Evolutionary conservation across 2,329 filamentous ascomycete species (phyloP), one percentile per base, ranked within the genome.

Genomic region (Penicillium sp.): DNA sequence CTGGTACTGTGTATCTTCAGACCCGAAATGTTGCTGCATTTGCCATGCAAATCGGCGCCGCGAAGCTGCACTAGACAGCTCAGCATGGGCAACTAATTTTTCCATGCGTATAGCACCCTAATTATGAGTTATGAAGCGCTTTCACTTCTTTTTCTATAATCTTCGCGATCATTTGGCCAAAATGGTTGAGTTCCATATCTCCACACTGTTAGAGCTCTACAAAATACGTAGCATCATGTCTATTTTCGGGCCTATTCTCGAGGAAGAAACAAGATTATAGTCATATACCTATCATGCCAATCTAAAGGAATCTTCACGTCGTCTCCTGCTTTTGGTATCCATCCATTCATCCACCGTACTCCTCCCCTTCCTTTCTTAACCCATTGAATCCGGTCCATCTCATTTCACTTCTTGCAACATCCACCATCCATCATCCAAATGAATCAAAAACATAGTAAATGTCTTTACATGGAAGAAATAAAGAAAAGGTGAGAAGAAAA

Each of bases 1-100:
- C 95, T 0, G 95, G 95, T 0, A 96, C 92, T 0, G 86, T 99
- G 0, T 97, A 93, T 72, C 84, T 98, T 70, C 95, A 99, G 79
- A 98, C 95, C 1, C 86, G 95, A 65, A 98, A 97, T 73, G 85
- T 92, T 56, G 86, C 87, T 11, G 60, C 44, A n/a, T 59, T 59
- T 46, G 44, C 48, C 29, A 21, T 52, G 47, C 30, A 26, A 0
- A 48, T 56, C 19, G 58, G 38, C 5, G 52, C 44, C 9, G 56
- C 26, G 26, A 54, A 57, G 35, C 15, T 55, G n/a, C 44, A 26
- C 19, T 62, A n/a, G n/a, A n/a, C n/a, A n/a, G n/a, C n/a, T n/a
- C n/a, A n/a, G n/a, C n/a, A n/a, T n/a, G n/a, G n/a, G n/a, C n/a
- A n/a, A n/a, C n/a, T n/a, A n/a, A n/a, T n/a, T n/a, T n/a, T n/a